Percentiles rank a stretch among this genome's conserved stretches.
These are phyloP conservation scores for Solanum arcanum DNA, from an alignment of 257 asterid species.

Conservation along the genomic window DNA sequence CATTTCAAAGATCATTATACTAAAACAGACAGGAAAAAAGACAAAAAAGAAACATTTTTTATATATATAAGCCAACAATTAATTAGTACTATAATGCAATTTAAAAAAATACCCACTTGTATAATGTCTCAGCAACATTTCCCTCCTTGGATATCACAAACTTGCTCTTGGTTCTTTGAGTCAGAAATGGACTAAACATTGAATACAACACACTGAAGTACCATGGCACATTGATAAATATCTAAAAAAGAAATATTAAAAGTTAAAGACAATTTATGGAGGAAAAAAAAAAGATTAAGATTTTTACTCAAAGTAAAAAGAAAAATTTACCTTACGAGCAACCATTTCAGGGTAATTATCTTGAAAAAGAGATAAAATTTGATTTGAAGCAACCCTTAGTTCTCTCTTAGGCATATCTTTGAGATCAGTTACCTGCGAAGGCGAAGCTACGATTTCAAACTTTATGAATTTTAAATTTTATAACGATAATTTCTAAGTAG, in stretches of 20 bases:
- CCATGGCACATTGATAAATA: constrained; percentile 91
- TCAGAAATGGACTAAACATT: constrained; percentile 87
- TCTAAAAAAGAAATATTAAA: neutral
- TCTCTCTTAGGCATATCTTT: constrained; percentile 86
- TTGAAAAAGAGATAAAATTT: constrained; percentile 69
- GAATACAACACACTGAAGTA: constrained; percentile 84
- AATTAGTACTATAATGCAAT: neutral
- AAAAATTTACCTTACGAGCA: constrained; percentile 56
- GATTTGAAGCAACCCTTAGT: constrained; percentile 76
- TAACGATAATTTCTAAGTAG: neutral
- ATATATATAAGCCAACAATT: neutral
- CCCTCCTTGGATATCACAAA: constrained; percentile 94
- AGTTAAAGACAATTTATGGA: neutral
- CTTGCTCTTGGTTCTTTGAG: constrained; percentile 91
- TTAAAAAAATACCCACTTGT: constrained; percentile 36
- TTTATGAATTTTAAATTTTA: too few species aligned
- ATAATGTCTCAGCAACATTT: constrained; percentile 72
- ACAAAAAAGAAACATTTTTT: neutral
- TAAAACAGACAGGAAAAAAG: neutral
- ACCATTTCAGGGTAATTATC: constrained; percentile 97
- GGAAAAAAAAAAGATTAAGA: neutral
- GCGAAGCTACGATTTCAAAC: neutral
- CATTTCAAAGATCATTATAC: neutral
- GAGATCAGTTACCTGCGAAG: constrained; percentile 50
- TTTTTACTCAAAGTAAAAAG: neutral